These are phyloP conservation scores for Peronospora belbahrii DNA, from an alignment of 352 stramenopile species.

Conservation along the genomic window DNA sequence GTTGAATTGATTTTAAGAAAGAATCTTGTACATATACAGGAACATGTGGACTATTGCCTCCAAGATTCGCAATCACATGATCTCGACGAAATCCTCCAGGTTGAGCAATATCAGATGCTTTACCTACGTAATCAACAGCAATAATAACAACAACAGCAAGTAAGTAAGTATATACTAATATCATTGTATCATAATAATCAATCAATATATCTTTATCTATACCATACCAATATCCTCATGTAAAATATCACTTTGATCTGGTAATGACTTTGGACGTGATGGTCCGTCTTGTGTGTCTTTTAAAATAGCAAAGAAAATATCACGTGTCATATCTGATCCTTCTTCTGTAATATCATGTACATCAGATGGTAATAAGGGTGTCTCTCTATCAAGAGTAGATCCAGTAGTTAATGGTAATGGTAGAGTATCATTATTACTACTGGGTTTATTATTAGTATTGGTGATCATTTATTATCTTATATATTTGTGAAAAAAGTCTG, in stretches of 20 bases:
- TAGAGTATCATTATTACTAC: no score
- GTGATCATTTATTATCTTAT: no score
- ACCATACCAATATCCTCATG: slow-evolving; percentile 43
- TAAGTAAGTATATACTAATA: neutral
- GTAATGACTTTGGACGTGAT: slow-evolving; percentile 36
- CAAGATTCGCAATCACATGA: slow-evolving; percentile 39
- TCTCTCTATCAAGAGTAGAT: slow-evolving; percentile 10
- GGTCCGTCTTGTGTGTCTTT: slow-evolving; percentile 39
- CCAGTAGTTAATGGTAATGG: no score
- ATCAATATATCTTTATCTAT: no score
- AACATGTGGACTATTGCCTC: slow-evolving; percentile 24
- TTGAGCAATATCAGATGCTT: slow-evolving; percentile 45
- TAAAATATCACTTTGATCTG: slow-evolving; percentile 46
- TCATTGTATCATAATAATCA: no score
- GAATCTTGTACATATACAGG: slow-evolving; percentile 39
- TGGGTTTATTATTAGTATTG: no score
- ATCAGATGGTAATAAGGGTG: slow-evolving; percentile 27
- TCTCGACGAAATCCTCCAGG: slow-evolving; percentile 47
- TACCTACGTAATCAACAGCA: no score
- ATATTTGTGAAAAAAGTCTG: no score
- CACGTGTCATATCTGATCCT: slow-evolving; percentile 57
- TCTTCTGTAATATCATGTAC: slow-evolving; percentile 49
- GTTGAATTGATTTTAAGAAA: slow-evolving; percentile 43
- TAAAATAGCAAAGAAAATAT: slow-evolving; percentile 61
- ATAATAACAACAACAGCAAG: neutral